Percentiles rank a stretch among this genome's conserved stretches.
phyloP scores from a whole-genome alignment of 177 flowering plant genomes.

The Vitis hybrid region DNA sequence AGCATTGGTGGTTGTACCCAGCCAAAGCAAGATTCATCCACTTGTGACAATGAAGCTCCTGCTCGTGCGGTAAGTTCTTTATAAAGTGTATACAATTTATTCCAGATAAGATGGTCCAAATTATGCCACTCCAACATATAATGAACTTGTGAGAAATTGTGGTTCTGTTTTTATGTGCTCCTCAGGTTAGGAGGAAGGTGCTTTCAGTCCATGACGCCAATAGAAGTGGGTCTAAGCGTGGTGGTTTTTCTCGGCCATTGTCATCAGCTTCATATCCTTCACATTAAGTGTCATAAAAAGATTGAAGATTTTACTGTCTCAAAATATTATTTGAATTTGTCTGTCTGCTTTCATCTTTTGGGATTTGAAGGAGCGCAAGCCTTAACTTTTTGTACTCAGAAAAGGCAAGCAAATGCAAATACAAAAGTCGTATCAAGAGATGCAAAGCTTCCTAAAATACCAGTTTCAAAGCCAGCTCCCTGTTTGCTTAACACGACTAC shows the following conservation, averaged over 20 bases:
- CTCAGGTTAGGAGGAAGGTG: constrained; percentile 45
- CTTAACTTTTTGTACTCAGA: constrained; percentile 60
- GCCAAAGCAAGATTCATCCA: constrained; percentile 22
- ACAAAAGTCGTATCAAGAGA: constrained; percentile 30
- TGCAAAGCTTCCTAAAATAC: constrained; percentile 39
- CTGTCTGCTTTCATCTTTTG: background rate
- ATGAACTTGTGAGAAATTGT: background rate
- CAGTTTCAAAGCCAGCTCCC: constrained; percentile 35
- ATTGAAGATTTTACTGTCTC: background rate
- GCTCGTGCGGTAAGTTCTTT: constrained; percentile 34
- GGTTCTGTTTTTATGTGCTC: constrained; percentile 1
- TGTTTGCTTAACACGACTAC: constrained; percentile 21
- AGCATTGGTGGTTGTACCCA: constrained; percentile 11
- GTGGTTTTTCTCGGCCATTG: constrained; percentile 46
- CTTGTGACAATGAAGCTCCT: constrained; percentile 20
- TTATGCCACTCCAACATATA: no score
- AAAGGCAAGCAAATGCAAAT: constrained; percentile 43
- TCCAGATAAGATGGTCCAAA: no score
- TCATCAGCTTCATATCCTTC: constrained; percentile 82
- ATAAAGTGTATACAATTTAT: background rate
- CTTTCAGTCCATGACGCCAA: constrained; percentile 29
- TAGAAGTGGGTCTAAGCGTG: constrained; percentile 36
- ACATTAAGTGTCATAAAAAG: background rate
- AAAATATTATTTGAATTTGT: background rate
- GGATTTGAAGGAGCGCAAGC: constrained; percentile 5